Conservation (phyloP, 2,329 filamentous ascomycete species). For the Cordyceps cateniannulata region DNA sequence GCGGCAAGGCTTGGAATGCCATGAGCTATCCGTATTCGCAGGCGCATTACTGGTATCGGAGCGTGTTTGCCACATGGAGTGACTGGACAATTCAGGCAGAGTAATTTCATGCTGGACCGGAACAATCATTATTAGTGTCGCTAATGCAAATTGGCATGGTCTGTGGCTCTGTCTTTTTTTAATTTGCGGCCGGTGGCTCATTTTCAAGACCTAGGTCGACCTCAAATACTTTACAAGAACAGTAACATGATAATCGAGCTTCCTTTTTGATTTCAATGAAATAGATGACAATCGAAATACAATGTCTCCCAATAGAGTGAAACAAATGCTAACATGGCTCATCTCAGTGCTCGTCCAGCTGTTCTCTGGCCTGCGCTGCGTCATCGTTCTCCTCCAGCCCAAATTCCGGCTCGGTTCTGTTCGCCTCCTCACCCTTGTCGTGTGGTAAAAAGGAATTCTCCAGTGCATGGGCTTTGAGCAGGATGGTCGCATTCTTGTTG, state of each 20-base stretch:
- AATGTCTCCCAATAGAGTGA: too few relatives aligned
- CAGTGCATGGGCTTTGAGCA: not conserved
- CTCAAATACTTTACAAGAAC: too few relatives aligned
- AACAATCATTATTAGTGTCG: too few relatives aligned
- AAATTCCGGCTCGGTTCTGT: not conserved
- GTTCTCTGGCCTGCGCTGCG: not conserved
- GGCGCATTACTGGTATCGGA: not conserved
- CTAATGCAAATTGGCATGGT: too few relatives aligned
- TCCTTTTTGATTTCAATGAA: too few relatives aligned
- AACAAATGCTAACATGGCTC: not conserved
- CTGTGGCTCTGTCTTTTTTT: too few relatives aligned
- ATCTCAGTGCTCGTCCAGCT: not conserved
- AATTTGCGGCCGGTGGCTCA: too few relatives aligned
- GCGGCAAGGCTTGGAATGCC: slow-evolving; percentile 30
- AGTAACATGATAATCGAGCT: too few relatives aligned
- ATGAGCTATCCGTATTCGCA: slow-evolving; percentile 10
- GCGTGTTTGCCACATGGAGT: not conserved
- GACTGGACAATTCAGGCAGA: not conserved
- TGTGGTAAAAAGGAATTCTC: not conserved
- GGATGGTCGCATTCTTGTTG: not conserved
- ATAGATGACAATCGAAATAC: too few relatives aligned
- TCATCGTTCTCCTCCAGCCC: not conserved
- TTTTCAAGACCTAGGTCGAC: too few relatives aligned
- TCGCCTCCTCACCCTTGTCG: not conserved
- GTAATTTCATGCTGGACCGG: not conserved